Base-by-base conservation (phyloP, 2,329 filamentous ascomycete species). In the Tolypocladium amazonense region DNA sequence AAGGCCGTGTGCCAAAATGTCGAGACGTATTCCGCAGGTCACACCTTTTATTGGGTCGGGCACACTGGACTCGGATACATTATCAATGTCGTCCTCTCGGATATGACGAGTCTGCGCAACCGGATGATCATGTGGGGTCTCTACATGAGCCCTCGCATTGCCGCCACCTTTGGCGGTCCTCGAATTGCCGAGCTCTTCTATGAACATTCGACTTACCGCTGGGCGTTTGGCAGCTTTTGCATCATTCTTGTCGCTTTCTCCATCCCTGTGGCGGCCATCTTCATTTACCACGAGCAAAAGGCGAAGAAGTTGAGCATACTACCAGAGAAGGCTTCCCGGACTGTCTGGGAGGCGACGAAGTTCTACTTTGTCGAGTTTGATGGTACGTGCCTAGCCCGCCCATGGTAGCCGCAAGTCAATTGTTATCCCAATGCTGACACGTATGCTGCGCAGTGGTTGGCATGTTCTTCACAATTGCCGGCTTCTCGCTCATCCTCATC, bases 21-120 rank as follows among this genome's bases (percentile, higher is more conserved):
- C 37, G 75, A 80, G 62, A 81, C 80, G 2, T 88, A 85, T 67
- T 79, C 81, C 52, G 84, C 82, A 4, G 84, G 80, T 30, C 77
- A 86, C 63, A 83, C 87, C 3, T 82, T 89, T 60, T 88, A 87
- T 68, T 84, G 81, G 69, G 79, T 85, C 47, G 87, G 87, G 23
- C 72, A 76, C 58, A 68, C 74, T 6, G 76, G 74, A 8, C 64
- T 78, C 8, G 64, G 69, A 8, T 78, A 76, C 64, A 68, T 77
- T 56, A 69, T 78, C 62, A 64, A 69, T 20, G 71, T 79, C 60
- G 73, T 79, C 59, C 64, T 78, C 9, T 71, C 77, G 57, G 77
- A 79, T 59, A 77, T 73, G 64, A 77, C 72, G 5, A 71, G 68
- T 33, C 68, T 79, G 18, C 65, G 69, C 58, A 79, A 79, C 66